Evolutionary conservation across 129 eudicot species (phyloP).

Genomic region (Glebionis coronaria): DNA sequence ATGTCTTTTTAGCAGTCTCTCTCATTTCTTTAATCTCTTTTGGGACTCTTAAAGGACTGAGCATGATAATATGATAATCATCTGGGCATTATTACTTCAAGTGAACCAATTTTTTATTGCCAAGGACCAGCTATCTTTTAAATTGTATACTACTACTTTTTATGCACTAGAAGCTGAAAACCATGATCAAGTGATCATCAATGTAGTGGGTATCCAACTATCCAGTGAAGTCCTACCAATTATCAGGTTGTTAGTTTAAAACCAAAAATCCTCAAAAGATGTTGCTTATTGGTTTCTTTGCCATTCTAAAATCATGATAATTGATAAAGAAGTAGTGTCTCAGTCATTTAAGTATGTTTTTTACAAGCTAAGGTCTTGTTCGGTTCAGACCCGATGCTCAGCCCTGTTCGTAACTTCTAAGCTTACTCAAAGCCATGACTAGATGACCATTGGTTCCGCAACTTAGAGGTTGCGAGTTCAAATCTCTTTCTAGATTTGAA

Average conservation of each 20-base stretch:
- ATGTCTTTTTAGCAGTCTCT: slow-evolving; percentile 31
- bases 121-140: slow-evolving; percentile 17
- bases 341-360: too few relatives aligned
- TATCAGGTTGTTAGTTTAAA: background rate
- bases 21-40: slow-evolving; percentile 29
- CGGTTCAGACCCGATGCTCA: too few relatives aligned
- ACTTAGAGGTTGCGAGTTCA: too few relatives aligned
- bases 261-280: background rate
- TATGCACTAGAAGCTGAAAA: slow-evolving; percentile 2
- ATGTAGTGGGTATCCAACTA: background rate
- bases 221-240: slow-evolving; percentile 5
- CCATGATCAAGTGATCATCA: background rate
- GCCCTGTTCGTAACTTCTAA: background rate
- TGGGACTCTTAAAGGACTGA: slow-evolving; percentile 19
- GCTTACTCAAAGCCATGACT: background rate
- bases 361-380: background rate
- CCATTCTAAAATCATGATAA: background rate
- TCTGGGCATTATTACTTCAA: slow-evolving; percentile 22
- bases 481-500: too few relatives aligned
- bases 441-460: too few relatives aligned
- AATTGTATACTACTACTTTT: slow-evolving; percentile 9
- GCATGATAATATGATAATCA: slow-evolving; percentile 26
- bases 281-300: background rate
- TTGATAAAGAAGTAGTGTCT: too few relatives aligned
- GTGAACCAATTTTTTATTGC: slow-evolving; percentile 4